Evolutionary conservation across 495 filamentous ascomycete species (phyloP), one percentile per base, ranked within the genome.

Genomic region (Daldinia loculata): DNA sequence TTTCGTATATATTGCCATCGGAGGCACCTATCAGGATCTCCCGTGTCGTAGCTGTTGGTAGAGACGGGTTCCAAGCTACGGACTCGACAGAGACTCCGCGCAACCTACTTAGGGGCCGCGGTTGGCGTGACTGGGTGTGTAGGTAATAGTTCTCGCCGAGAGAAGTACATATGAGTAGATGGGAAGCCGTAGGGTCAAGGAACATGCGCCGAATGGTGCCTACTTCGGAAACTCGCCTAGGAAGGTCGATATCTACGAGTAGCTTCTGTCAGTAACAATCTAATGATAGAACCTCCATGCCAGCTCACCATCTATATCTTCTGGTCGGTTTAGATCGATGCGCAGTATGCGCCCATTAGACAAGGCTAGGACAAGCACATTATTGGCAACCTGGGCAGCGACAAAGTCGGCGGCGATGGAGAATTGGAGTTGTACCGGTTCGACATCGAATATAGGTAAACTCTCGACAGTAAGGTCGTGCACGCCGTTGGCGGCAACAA

Each of bases 121-220:
- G 92, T 73, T 94, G 92, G 65, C 92, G 88, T 32, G 93, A 95
- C 77, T 98, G 95, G 29, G 93, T 94, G 78, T 98, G 95, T 11
- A 99, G 90, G 79, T 99, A 99, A 83, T 93, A 98, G 80, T 97
- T 98, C 79, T 98, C 95, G 77, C 92, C 93, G 26, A 93, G 87
- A 11, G 93, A 91, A 2, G 95, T 98, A 74, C 90, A 92, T 70
- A 99, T 91, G 64, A 99, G 88, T 17, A 99, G 81, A 81, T 99
- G 95, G 2, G 93, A 97, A 27, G 96, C 95, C 8, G 94, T 95
- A 4, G 95, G 96, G 75, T 99, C 95, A 62, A 99, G 90, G 80
- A 99, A 99, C 88, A 98, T 92, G 79, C 91, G 91, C 56, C 92
- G 91, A 74, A 99, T 98, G 26, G 96, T 84, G 66, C 95, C 95